A percentile compares a stretch with the other conserved stretches of the same genome.
Conservation (phyloP, 768 basidiomycete genomes). For the Trametes punicea region DNA sequence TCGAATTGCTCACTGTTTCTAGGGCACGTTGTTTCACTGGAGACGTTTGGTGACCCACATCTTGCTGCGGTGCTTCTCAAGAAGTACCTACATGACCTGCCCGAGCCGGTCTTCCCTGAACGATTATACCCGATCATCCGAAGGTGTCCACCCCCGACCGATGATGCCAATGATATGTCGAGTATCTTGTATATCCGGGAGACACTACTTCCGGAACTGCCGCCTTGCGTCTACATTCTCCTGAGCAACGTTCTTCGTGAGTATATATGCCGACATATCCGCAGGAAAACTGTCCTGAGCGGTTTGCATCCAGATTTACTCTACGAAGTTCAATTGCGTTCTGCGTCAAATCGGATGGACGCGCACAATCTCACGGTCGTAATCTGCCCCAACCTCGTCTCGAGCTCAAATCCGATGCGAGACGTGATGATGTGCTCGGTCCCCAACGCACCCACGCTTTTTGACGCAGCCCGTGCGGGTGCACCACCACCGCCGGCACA, state of each 20-base stretch:
- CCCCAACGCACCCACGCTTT: conserved; percentile 44
- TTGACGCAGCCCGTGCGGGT: conserved; percentile 27
- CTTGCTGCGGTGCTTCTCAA: conserved; percentile 84
- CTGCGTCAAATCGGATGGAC: conserved; percentile 73
- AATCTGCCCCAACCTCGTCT: conserved; percentile 75
- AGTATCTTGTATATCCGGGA: conserved; percentile 67
- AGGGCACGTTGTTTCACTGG: conserved; percentile 78
- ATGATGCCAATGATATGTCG: conserved; percentile 52
- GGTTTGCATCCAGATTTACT: conserved; percentile 53
- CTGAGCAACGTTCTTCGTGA: conserved; percentile 51
- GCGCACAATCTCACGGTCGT: conserved; percentile 81
- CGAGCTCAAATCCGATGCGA: conserved; percentile 58
- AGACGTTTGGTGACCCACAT: conserved; percentile 73
- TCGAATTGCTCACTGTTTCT: conserved; percentile 2
- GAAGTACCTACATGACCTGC: conserved; percentile 80
- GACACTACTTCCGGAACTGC: conserved; percentile 60
- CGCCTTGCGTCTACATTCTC: conserved; percentile 69
- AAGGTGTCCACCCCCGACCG: conserved; percentile 60
- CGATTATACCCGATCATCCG: conserved; percentile 59
- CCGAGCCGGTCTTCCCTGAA: conserved; percentile 76
- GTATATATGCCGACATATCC: background rate
- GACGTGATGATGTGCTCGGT: conserved; percentile 76
- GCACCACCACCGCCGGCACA: conserved; percentile 19
- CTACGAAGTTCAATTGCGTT: conserved; percentile 71
- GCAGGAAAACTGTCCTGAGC: background rate